Evolutionary conservation across 345 rosid genomes (phyloP), one percentile per base, ranked within the genome.

Genomic region (Syzygium jambos): DNA sequence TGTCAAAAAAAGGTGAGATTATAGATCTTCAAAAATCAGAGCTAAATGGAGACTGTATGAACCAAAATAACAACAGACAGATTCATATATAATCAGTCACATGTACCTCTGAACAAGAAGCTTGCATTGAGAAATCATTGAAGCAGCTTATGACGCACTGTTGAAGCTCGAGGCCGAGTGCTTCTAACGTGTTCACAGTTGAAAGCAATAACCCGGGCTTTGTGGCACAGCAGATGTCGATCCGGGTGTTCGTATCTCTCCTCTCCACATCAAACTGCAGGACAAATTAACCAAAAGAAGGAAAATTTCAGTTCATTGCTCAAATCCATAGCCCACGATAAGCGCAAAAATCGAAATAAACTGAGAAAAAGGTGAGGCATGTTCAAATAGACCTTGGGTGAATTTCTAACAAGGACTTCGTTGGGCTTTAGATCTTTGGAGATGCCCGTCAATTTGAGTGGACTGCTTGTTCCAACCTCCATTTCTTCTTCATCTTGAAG

Each of bases 71-170:
- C 9, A 30, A 43, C 13, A 53, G 52, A 63, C 54, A 46, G 61
- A 25, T 19, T 49, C 16, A 52, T 13, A 51, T 43, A 51, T 52
- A 16, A 27, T 52, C 23, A 15, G 12, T 10, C 41, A n/a, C n/a
- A 52, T 51, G 57, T 87, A 84, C 85, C 73, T 90, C 89, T 25
- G 92, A 90, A 56, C 94, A 92, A 52, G 94, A 91, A 84, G 94
- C 94, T 88, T 92, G 94, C 89, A 91, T 84, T 54, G 94, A 89
- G 85, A 92, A 92, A 73, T 92, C 94, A 83, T 85, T 89, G 90
- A 92, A 91, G 87, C 93, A 92, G 88, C 94, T 92, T 9, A 92
- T 88, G 12, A 92, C 93, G 86, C 94, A 91, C 49, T 92, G 94
- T 46, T 92, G 89, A 86, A 92, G 91, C 91, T 92, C 94, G 12